These are phyloP conservation scores for Pseudocercospora cruenta DNA, from an alignment of 2,329 filamentous ascomycete species.

Conservation along the genomic window DNA sequence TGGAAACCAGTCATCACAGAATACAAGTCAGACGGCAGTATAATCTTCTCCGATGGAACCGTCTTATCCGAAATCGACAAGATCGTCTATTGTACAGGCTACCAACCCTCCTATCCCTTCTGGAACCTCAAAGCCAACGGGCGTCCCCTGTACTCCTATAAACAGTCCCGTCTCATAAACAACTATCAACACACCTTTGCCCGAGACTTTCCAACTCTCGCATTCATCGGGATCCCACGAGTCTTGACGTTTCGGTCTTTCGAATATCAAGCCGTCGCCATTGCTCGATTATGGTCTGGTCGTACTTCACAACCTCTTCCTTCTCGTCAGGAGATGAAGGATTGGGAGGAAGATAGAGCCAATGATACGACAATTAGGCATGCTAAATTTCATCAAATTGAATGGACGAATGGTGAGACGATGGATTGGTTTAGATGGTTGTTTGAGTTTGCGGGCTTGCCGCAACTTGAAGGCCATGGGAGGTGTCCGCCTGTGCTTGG, in stretches of 20 bases:
- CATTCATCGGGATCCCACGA: slow-evolving; percentile 56
- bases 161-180: slow-evolving; percentile 47
- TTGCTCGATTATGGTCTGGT: slow-evolving; percentile 54
- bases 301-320: slow-evolving; percentile 49
- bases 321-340: slow-evolving; percentile 44
- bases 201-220: slow-evolving; percentile 53
- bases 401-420: slow-evolving; percentile 58
- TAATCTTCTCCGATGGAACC: slow-evolving; percentile 37
- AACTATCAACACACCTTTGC: slow-evolving; percentile 60
- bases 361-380: slow-evolving; percentile 37
- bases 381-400: slow-evolving; percentile 57
- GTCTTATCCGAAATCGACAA: slow-evolving; percentile 32
- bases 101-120: slow-evolving; percentile 50
- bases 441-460: slow-evolving; percentile 56
- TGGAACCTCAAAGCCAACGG: slow-evolving; percentile 56
- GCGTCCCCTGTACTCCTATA: slow-evolving; percentile 55
- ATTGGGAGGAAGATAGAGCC: slow-evolving; percentile 53
- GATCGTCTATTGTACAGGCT: slow-evolving; percentile 41
- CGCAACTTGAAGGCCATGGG: slow-evolving; percentile 41
- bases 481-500: slow-evolving; percentile 26
- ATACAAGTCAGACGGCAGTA: slow-evolving; percentile 38
- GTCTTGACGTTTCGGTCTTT: slow-evolving; percentile 59
- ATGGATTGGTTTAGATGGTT: slow-evolving; percentile 51
- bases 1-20: slow-evolving; percentile 60
- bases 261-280: slow-evolving; percentile 60